phyloP scores from a whole-genome alignment of 108 stramenopile genomes.

The Skeletonema grethae region DNA sequence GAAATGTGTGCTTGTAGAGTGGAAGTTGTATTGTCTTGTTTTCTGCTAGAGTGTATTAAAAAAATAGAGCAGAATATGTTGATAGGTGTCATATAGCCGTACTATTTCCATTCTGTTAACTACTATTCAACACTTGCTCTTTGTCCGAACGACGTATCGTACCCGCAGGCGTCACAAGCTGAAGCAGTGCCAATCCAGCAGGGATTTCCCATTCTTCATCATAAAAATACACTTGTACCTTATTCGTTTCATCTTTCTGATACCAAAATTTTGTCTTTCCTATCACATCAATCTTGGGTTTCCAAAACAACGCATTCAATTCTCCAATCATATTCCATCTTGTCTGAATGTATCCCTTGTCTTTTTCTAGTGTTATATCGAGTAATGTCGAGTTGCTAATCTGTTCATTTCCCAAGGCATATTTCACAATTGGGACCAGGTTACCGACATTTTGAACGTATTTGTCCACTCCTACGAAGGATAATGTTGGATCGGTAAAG shows the following conservation, averaged over 20 bases:
- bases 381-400: conserved; percentile 57
- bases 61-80: neutral
- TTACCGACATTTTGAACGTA: conserved; percentile 71
- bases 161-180: conserved; percentile 66
- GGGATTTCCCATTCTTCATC: conserved; percentile 85
- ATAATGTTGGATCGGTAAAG: conserved; percentile 81
- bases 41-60: neutral
- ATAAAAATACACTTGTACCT: conserved; percentile 64
- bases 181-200: conserved; percentile 67
- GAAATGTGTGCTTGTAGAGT: neutral
- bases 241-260: neutral
- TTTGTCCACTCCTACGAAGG: conserved; percentile 67
- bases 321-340: conserved; percentile 88
- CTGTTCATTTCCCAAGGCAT: conserved; percentile 42
- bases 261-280: conserved; percentile 86
- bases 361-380: conserved; percentile 46
- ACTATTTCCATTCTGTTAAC: neutral
- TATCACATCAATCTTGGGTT: conserved; percentile 81
- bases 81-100: neutral
- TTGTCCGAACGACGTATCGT: conserved; percentile 34
- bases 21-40: neutral
- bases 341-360: conserved; percentile 62
- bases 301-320: conserved; percentile 68
- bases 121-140: neutral
- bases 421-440: conserved; percentile 67